phyloP scores from a whole-genome alignment of 805 yeast genomes.

The Torulaspora microellipsoides region DNA sequence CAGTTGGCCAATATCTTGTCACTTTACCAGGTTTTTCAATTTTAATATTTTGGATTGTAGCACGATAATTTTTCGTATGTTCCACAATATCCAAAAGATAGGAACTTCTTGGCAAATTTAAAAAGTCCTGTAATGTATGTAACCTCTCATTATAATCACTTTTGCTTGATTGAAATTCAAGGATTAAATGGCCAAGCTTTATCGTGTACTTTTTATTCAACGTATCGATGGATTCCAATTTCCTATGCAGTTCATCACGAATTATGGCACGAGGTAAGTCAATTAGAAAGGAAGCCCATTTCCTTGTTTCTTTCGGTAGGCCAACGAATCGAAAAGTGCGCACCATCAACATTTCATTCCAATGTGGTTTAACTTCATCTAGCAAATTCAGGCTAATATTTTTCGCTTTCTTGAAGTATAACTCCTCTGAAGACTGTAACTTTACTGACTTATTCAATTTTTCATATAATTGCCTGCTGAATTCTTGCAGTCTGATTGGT shows the following conservation, averaged over 20 bases:
- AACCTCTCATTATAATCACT: slow-evolving; percentile 1
- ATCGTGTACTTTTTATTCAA: slow-evolving; percentile 12
- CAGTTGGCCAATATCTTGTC: slow-evolving; percentile 64
- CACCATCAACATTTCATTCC: slow-evolving; percentile 15
- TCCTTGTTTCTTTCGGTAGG: slow-evolving; percentile 16
- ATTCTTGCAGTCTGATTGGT: slow-evolving; percentile 1
- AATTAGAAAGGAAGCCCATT: slow-evolving; percentile 8
- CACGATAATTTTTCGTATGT: slow-evolving; percentile 6
- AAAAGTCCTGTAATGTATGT: slow-evolving; percentile 6
- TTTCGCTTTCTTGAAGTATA: neutral
- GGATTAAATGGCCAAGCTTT: slow-evolving; percentile 21
- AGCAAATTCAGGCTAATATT: slow-evolving; percentile 5
- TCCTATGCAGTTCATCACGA: slow-evolving; percentile 18
- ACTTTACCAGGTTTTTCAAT: slow-evolving; percentile 38
- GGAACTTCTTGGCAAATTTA: slow-evolving; percentile 3
- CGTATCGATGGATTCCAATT: slow-evolving; percentile 2
- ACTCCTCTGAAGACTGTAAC: neutral
- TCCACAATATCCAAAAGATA: slow-evolving; percentile 8
- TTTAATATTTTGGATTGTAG: slow-evolving; percentile 1
- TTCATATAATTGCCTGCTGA: neutral
- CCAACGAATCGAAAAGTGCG: slow-evolving; percentile 19
- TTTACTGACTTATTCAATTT: slow-evolving; percentile 1
- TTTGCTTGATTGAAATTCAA: slow-evolving; percentile 12
- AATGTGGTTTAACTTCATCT: slow-evolving; percentile 10
- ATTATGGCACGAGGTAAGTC: slow-evolving; percentile 19